Percentiles rank a stretch among this genome's conserved stretches.
Evolutionary conservation across 164 flowering plant species (phyloP).

Genomic region (Paratinospora sagittata): DNA sequence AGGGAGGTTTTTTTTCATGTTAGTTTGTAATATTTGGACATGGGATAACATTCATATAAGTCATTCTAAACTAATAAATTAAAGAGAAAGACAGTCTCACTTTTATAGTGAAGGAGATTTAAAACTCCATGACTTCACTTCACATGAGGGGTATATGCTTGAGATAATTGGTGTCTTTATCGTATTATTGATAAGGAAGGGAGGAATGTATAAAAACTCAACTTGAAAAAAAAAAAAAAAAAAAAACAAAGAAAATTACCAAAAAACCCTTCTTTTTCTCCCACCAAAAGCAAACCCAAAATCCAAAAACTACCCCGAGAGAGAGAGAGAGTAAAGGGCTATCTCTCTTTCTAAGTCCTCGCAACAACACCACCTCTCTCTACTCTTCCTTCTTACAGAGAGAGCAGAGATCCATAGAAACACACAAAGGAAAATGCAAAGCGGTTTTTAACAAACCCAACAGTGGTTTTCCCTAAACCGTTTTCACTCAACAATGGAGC

Average conservation of each 20-base stretch:
- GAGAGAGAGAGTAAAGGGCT: too few species aligned
- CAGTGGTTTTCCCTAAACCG: not conserved
- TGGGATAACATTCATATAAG: too few species aligned
- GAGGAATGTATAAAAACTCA: not conserved
- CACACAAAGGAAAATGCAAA: not conserved
- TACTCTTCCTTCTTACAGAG: too few species aligned
- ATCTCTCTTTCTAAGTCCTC: not conserved
- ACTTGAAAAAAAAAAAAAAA: not conserved
- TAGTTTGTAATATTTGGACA: too few species aligned
- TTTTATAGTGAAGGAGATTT: too few species aligned
- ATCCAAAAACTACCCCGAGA: not conserved
- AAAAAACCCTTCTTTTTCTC: not conserved
- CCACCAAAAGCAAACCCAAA: not conserved
- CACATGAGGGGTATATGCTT: too few species aligned
- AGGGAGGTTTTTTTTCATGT: too few species aligned
- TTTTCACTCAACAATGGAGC: not conserved
- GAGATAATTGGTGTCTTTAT: not conserved
- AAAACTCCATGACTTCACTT: too few species aligned
- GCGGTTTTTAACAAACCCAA: not conserved
- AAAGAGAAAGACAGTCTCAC: too few species aligned
- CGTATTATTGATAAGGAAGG: not conserved
- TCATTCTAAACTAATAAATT: too few species aligned
- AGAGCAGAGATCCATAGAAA: too few species aligned
- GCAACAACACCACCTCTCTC: too few species aligned
- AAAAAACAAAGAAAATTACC: not conserved